Base-by-base conservation (phyloP, 345 rosid species). In the Punica granatum region DNA sequence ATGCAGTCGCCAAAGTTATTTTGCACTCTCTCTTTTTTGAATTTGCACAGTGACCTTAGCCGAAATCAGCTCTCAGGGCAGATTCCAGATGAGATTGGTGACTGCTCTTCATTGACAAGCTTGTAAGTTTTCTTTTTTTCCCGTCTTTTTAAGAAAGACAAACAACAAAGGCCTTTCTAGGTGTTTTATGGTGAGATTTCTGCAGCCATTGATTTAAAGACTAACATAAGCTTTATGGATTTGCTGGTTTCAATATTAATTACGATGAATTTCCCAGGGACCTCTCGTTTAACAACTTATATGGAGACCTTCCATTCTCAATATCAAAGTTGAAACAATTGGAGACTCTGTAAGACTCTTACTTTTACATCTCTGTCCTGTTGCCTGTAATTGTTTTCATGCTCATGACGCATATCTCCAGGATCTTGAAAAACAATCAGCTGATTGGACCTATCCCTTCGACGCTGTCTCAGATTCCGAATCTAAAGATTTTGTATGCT, bases 41-140 rank as follows among this genome's bases (percentile, higher is more conserved):
- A 23, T 10, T 73, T 66, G 39, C 36, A 13, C 71, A 94, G 98
- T 68, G 98, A 89, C 77, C 87, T 94, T 11, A 80, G 79, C 68
- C 88, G 88, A 43, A 94, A 94, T 75, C 85, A 70, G 59, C 86
- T 91, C 28, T 81, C 92, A 3, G 98, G 99, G 23, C 99, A 94
- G 77, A 94, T 94, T 51, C 99, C 98, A 34, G 98, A 89, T 69
- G 99, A 94, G 82, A 91, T 94, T 67, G 99, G 98, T 59, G 96
- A 89, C 73, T 94, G 98, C 72, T 83, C 92, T 32, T 85, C 93
- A 46, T 69, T 94, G 66, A 73, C 70, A 74, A 84, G 76, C 80
- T 64, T 94, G 99, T 94, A 82, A 85, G 99, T 75, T 46, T 32
- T 63, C 39, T 41, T 26, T 61, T 39, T 46, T 21, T 59, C 33